Evolutionary conservation across 2,329 filamentous ascomycete species (phyloP), one percentile per base, ranked within the genome.

Genomic region (Mariannaea elegans): DNA sequence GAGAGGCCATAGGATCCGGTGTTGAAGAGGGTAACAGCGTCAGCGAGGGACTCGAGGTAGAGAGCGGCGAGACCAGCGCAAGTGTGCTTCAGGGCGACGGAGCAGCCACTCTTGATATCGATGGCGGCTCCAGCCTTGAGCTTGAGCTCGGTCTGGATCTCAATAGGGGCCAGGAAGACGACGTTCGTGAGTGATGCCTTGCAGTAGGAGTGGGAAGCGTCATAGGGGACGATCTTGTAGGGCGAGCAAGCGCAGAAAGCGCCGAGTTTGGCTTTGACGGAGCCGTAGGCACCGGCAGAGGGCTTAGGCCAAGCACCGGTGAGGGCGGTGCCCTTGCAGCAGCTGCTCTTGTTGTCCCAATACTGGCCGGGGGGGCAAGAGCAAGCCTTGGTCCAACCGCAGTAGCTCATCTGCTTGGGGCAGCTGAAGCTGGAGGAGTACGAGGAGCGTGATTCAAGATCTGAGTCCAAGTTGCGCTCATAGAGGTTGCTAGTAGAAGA

Each of bases 321-420:
- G 38, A 71, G 59, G 45, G 53, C 42, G 16, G 52, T 51, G 45
- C 76, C 76, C 21, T 60, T 39, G 59, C 76, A 78, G 41, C 31
- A 71, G 32, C 36, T 23, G 54, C 61, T 65, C 49, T 62, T 51
- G 42, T 66, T 57, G 41, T 82, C 77, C 61, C 75, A 76, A 54
- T 73, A 69, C 70, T 78, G 74, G 57, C 79, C 80, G 13, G 78
- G 75, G 13, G 75, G 61, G 59, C 81, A 81, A 14, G 80, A 70
- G 71, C 82, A 83, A 29, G 80, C 56, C 65, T 72, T 73, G 59
- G 71, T 72, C 76, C 76, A 78, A 59, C 72, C 69, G 68, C 71
- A 73, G 72, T 78, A 78, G 65, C 49, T 61, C 76, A 77, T 77
- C 65, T 61, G 59, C 12, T 52, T 56, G 32, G 75, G 75, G 69